A percentile compares a stretch with the other conserved stretches of the same genome.
phyloP scores from a whole-genome alignment of 345 rosid genomes.

The Bruguiera sexangula region DNA sequence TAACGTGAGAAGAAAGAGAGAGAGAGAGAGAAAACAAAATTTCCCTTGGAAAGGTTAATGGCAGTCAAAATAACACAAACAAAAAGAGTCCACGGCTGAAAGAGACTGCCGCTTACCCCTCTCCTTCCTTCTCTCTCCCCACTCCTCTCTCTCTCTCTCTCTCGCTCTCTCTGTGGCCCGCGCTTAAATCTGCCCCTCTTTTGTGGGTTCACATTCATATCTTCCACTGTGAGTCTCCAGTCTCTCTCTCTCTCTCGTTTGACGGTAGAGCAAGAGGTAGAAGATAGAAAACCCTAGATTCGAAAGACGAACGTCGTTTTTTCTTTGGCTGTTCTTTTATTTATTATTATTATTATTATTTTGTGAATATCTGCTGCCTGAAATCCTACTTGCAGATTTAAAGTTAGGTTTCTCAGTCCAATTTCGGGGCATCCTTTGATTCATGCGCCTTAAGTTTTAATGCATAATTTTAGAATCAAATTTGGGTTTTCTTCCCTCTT shows the following conservation, averaged over 20 bases:
- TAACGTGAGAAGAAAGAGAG: rapidly evolving
- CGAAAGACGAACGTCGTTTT: slow-evolving; percentile 1
- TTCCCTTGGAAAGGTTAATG: too few species aligned
- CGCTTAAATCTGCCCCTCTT: slow-evolving; percentile 15
- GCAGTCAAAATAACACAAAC: neutral
- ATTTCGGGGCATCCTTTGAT: too few species aligned
- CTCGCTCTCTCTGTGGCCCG: slow-evolving; percentile 4
- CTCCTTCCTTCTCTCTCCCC: slow-evolving; percentile 26
- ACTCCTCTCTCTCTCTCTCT: slow-evolving; percentile 22
- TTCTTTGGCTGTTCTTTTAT: neutral
- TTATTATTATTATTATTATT: neutral
- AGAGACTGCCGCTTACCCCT: slow-evolving; percentile 27
- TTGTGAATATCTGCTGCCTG: neutral
- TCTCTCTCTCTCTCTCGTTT: slow-evolving; percentile 20
- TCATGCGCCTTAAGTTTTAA: too few species aligned
- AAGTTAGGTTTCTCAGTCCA: too few species aligned
- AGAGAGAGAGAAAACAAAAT: too few species aligned
- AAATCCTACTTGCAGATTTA: neutral
- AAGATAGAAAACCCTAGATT: slow-evolving; percentile 8
- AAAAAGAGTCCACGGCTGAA: slow-evolving; percentile 15
- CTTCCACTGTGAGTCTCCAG: slow-evolving; percentile 42
- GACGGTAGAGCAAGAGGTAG: neutral
- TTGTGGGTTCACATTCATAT: slow-evolving; percentile 24
- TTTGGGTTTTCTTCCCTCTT: neutral
- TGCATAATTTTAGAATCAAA: too few species aligned